These are phyloP conservation scores for Skeletonema potamos DNA, from an alignment of 108 stramenopile genomes.

Conservation along the genomic window DNA sequence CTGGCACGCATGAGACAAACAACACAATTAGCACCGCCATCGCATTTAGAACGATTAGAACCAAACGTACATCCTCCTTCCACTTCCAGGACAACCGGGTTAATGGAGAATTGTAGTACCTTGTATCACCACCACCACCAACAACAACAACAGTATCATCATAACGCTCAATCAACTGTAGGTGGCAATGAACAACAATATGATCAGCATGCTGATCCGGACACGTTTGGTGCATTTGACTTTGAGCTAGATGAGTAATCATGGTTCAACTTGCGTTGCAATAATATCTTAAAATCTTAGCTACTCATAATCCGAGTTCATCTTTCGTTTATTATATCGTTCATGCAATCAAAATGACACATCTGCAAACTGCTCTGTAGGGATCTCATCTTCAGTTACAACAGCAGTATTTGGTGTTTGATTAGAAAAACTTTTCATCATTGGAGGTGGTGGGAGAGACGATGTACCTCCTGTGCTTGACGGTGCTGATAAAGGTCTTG, in stretches of 20 bases:
- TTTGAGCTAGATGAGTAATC: conserved; percentile 13
- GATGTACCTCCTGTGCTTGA: not conserved
- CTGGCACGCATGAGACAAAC: conserved; percentile 1
- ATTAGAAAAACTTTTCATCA: not conserved
- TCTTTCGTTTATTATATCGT: not conserved
- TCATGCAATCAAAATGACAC: conserved; percentile 15
- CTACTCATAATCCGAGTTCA: not conserved
- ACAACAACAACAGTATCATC: not conserved
- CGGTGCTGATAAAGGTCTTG: not conserved
- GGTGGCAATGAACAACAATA: conserved; percentile 2
- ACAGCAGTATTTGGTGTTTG: not conserved
- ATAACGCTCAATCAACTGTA: not conserved
- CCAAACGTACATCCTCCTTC: not conserved
- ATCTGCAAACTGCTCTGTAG: conserved; percentile 13
- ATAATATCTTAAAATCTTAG: not conserved
- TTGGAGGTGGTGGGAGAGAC: conserved; percentile 29
- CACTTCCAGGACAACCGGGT: not conserved
- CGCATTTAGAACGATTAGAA: not conserved
- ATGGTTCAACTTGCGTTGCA: not conserved
- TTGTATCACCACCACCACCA: not conserved
- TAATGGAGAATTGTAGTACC: not conserved
- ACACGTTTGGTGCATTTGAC: conserved; percentile 27
- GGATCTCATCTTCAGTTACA: conserved; percentile 14
- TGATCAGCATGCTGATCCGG: conserved; percentile 16
- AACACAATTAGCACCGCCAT: not conserved